Conservation (phyloP, 129 eudicot genomes). For the carrot (Daucus carota) region DH1_v3.0 NC_030386.2:5571001-5571500, state of each 20-base stretch:
- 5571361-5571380: not conserved
- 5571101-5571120: not conserved
- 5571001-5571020: constrained; percentile 83
- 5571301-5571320: not conserved
- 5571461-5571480: too few relatives aligned
- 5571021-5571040: constrained; percentile 68
- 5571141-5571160: constrained; percentile 12
- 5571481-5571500: too few relatives aligned
- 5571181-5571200: constrained; percentile 29
- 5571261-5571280: constrained; percentile 23
- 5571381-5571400: not conserved
- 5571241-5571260: constrained; percentile 16
- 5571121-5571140: not conserved
- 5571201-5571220: constrained; percentile 27
- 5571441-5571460: too few relatives aligned
- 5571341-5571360: too few relatives aligned
- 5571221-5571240: constrained; percentile 14
- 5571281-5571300: constrained; percentile 13
- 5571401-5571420: not conserved
- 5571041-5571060: constrained; percentile 77
- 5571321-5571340: not conserved
- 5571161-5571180: constrained; percentile 28
- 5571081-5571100: constrained; percentile 28
- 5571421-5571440: too few relatives aligned
- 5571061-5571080: constrained; percentile 50